Base-by-base conservation (phyloP, 352 stramenopile genomes). In the Pythium apleroticum region DNA sequence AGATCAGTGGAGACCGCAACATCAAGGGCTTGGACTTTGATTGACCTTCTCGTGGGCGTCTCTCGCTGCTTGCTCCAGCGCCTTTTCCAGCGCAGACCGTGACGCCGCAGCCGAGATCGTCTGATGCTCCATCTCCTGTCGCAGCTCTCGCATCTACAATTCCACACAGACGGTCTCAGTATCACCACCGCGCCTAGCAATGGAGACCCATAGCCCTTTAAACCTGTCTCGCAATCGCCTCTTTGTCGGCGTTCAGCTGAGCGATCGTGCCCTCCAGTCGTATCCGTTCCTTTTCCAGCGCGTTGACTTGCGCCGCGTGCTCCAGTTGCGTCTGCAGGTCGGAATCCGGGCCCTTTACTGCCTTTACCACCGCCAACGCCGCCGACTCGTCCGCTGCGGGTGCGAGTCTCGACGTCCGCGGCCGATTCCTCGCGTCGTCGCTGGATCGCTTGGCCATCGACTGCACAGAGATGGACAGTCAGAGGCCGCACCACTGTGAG, bases 251-350 rank as follows among this genome's bases (percentile, higher is more conserved):
- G 4, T 63, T 24, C 6, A 60, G 43, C 5, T 59, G 41, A 19
- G 45, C 12, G 22, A 71, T 53, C n/a, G 19, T 43, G 0, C 31
- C 37, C 9, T 72, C 50, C 20, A 76, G 49, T 12, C 25, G 28
- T 12, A 37, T 17, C 7, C 72, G 48, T 24, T 74, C 50, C 50
- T 52, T 65, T 48, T 76, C 64, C 10, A 77, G 37, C 0, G 19
- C 43, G 15, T 56, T 37, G 15, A 63, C 52, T 19, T 35, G 57
- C 10, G 33, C 52, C 1, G 52, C 43, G 8, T 53, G 49, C 31
- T 71, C 65, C 12, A 71, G n/a, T n/a, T 39, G 30, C 28, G 31
- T 49, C 7, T 57, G 48, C n/a, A 59, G 19, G 8, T 50, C 30
- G 4, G 48, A 15, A 11, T 63, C 49, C 0, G 49, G 50, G 3